Evolutionary conservation across 768 basidiomycete genomes (phyloP).

Genomic region (Serendipita indica): DNA sequence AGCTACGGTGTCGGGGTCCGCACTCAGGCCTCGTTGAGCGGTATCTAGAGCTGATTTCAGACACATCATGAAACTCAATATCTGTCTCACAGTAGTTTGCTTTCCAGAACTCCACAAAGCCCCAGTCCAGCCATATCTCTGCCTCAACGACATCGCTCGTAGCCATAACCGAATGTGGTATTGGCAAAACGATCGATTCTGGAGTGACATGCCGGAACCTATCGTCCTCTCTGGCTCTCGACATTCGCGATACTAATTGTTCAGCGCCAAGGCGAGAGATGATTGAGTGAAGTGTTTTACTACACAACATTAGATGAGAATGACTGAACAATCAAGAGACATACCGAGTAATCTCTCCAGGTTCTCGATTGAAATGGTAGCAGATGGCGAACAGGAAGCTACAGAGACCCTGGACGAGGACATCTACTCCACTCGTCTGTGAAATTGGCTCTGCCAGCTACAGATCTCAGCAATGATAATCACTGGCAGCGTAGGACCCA

Average conservation of each 20-base stretch:
- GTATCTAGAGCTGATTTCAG: conserved; percentile 35
- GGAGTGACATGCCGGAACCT: conserved; percentile 84
- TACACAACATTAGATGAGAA: conserved; percentile 22
- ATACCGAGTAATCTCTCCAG: conserved; percentile 76
- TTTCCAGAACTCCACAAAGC: conserved; percentile 97
- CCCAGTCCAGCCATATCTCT: conserved; percentile 97
- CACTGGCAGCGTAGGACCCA: conserved; percentile 31
- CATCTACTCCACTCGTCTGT: conserved; percentile 72
- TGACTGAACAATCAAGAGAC: conserved; percentile 16
- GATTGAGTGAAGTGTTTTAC: conserved; percentile 77
- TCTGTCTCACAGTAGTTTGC: conserved; percentile 74
- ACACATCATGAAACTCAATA: neutral
- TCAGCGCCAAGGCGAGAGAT: conserved; percentile 82
- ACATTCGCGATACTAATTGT: conserved; percentile 72
- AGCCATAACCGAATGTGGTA: conserved; percentile 18
- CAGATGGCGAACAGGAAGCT: conserved; percentile 85
- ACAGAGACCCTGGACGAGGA: conserved; percentile 76
- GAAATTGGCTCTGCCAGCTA: conserved; percentile 93
- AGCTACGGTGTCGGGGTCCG: conserved; percentile 51
- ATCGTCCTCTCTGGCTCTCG: conserved; percentile 78
- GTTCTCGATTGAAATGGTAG: conserved; percentile 93
- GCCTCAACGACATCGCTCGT: conserved; percentile 42
- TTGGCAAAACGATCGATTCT: conserved; percentile 51
- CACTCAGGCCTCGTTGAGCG: conserved; percentile 54
- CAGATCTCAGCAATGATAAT: neutral